Percentiles rank a stretch among this genome's conserved stretches.
Conservation (phyloP, 805 yeast genomes). For the Starmerella vaccinii region DNA sequence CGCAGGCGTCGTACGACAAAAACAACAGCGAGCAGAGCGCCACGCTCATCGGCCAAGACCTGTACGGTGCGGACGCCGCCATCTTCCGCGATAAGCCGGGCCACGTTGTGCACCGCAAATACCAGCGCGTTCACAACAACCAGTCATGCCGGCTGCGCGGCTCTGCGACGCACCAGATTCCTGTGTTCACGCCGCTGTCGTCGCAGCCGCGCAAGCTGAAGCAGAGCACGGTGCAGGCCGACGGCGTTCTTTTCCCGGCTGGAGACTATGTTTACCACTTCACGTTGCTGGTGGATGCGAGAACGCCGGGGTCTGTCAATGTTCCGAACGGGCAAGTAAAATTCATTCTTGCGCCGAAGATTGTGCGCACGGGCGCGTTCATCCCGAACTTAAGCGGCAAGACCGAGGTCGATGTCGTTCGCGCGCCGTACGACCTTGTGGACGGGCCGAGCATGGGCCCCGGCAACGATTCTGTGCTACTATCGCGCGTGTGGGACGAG, state of each 20-base stretch:
- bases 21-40: conserved; percentile 22
- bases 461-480: conserved; percentile 63
- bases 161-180: conserved; percentile 16
- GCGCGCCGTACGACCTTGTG: conserved; percentile 51
- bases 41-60: conserved; percentile 27
- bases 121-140: conserved; percentile 15
- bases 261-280: conserved; percentile 80
- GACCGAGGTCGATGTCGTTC: conserved; percentile 48
- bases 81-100: conserved; percentile 19
- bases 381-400: conserved; percentile 55
- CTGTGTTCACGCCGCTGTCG: conserved; percentile 21
- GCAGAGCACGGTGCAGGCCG: conserved; percentile 17
- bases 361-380: conserved; percentile 66
- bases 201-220: conserved; percentile 23
- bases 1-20: conserved; percentile 15
- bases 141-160: conserved; percentile 15
- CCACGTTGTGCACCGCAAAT: conserved; percentile 17
- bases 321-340: conserved; percentile 66
- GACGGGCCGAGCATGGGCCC: conserved; percentile 56
- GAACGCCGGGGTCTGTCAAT: conserved; percentile 59
- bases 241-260: conserved; percentile 42
- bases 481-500: conserved; percentile 78
- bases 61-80: conserved; percentile 31
- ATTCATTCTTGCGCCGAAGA: conserved; percentile 49
- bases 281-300: conserved; percentile 66